Evolutionary conservation across 2,329 filamentous ascomycete genomes (phyloP).

Genomic region (Hyphodiscus sp.): DNA sequence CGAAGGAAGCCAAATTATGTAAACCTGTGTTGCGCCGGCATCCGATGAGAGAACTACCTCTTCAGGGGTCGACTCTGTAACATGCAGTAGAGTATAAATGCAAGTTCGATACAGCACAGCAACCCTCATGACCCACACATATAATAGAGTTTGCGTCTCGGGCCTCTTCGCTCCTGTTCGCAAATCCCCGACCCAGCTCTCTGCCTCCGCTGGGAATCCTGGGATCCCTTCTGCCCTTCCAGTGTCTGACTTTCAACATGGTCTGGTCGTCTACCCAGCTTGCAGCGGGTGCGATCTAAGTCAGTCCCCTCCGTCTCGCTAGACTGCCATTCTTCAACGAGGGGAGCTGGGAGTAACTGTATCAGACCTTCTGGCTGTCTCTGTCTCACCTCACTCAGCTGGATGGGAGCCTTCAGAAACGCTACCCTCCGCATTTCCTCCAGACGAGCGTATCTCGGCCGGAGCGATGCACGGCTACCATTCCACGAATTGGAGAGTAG

Average conservation of each 20-base stretch:
- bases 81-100: not conserved
- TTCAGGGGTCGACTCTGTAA: not conserved
- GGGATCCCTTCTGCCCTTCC: not conserved
- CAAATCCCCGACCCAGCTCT: not conserved
- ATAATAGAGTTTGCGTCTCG: too few relatives aligned
- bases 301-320: not conserved
- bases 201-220: not conserved
- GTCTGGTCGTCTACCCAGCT: not conserved
- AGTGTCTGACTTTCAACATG: not conserved
- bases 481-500: constrained; percentile 6
- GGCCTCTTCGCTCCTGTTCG: too few relatives aligned
- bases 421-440: too few relatives aligned
- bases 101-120: not conserved
- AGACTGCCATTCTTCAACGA: not conserved
- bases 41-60: not conserved
- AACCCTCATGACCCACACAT: too few relatives aligned
- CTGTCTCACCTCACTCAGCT: too few relatives aligned
- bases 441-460: not conserved
- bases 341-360: not conserved
- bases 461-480: not conserved
- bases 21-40: not conserved
- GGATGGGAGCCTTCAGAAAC: too few relatives aligned
- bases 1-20: not conserved
- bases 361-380: too few relatives aligned
- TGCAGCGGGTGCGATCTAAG: not conserved